phyloP scores from a whole-genome alignment of 2,329 filamentous ascomycete species.

The Colletotrichum tropicale region DNA sequence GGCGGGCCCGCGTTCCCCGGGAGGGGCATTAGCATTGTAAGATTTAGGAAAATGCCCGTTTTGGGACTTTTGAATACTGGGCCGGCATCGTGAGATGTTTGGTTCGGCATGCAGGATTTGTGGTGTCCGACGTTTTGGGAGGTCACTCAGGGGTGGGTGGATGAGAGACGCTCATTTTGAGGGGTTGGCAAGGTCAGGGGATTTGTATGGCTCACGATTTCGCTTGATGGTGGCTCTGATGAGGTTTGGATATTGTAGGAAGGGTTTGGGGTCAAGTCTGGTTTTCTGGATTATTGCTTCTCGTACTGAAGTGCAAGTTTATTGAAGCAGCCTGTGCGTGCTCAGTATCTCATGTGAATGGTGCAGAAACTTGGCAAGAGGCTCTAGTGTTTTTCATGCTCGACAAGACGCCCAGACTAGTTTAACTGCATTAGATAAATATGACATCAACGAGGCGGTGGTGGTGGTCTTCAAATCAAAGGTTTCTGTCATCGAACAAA shows the following conservation, averaged over 20 bases:
- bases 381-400: background rate
- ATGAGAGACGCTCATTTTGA: background rate
- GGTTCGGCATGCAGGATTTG: background rate
- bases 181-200: background rate
- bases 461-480: accelerated
- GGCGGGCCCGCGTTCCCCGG: background rate
- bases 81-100: background rate
- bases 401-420: background rate
- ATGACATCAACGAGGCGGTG: background rate
- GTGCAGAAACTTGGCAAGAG: background rate
- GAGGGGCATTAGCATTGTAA: background rate
- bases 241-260: background rate
- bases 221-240: background rate
- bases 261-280: background rate
- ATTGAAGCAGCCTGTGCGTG: background rate
- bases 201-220: background rate
- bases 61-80: background rate
- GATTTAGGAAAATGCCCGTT: background rate
- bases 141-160: background rate
- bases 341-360: background rate
- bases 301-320: background rate
- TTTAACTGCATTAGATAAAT: background rate
- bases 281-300: background rate
- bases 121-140: background rate
- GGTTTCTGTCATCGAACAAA: accelerated